phyloP scores from a whole-genome alignment of 2,329 filamentous ascomycete species.

The Fusarium keratoplasticum region DNA sequence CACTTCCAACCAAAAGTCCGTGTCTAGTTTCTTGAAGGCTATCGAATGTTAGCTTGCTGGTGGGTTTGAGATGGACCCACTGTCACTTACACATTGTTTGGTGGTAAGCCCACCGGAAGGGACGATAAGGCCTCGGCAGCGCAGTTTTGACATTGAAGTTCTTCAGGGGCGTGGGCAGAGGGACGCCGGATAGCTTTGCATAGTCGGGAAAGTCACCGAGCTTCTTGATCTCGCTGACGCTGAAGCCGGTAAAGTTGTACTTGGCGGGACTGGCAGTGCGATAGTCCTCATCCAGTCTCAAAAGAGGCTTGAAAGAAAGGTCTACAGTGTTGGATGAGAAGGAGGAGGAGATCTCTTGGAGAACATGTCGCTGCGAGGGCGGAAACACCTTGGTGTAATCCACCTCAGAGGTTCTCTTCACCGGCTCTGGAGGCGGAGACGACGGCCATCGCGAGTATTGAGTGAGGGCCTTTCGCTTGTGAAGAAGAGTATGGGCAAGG shows the following conservation, averaged over 20 bases:
- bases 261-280: conserved; percentile 47
- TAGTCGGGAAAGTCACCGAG: conserved; percentile 86
- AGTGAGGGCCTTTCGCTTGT: conserved; percentile 33
- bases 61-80: accelerated
- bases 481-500: conserved; percentile 26
- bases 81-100: conserved; percentile 83
- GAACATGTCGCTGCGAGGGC: conserved; percentile 37
- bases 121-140: conserved; percentile 79
- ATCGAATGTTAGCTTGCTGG: conserved; percentile 45
- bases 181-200: conserved; percentile 78
- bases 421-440: conserved; percentile 23
- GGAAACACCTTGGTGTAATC: conserved; percentile 46
- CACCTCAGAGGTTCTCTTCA: conserved; percentile 20
- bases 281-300: conserved; percentile 52
- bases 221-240: conserved; percentile 73
- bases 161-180: conserved; percentile 71
- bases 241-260: conserved; percentile 77
- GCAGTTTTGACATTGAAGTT: conserved; percentile 78
- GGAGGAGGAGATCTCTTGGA: conserved; percentile 15
- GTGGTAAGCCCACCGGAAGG: conserved; percentile 86
- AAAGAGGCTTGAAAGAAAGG: conserved; percentile 38
- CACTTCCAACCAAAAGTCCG: conserved; percentile 91
- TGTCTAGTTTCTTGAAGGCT: conserved; percentile 83
- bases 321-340: conserved; percentile 15
- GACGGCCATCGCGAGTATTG: conserved; percentile 17